Conservation (phyloP, 176 grass and related monocot genomes). For the Bolboschoenus planiculmis region DNA sequence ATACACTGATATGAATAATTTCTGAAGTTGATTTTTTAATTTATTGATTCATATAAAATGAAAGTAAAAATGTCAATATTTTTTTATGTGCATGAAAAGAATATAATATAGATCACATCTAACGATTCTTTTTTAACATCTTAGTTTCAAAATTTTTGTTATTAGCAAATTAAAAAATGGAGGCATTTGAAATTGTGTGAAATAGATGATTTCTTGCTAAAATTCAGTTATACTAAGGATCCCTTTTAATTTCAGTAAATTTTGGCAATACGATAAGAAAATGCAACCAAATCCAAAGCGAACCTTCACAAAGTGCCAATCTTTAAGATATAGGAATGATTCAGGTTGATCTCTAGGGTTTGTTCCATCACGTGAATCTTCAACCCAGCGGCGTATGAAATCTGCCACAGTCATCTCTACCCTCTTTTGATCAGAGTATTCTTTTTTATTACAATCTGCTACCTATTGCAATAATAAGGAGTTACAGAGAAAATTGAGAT, state of each 20-base stretch:
- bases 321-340: conserved; percentile 71
- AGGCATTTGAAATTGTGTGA: not conserved
- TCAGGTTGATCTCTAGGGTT: not conserved
- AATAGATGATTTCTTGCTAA: not conserved
- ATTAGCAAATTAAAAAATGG: too few relatives aligned
- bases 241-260: not conserved
- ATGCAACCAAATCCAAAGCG: not conserved
- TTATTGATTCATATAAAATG: too few relatives aligned
- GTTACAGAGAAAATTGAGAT: not conserved
- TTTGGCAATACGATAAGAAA: not conserved
- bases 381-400: conserved; percentile 50
- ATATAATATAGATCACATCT: too few relatives aligned
- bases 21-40: too few relatives aligned
- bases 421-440: conserved; percentile 71
- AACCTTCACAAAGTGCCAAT: conserved; percentile 96
- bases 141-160: too few relatives aligned
- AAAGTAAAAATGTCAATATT: too few relatives aligned
- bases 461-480: conserved; percentile 43
- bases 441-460: conserved; percentile 58
- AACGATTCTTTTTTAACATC: too few relatives aligned
- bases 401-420: conserved; percentile 73
- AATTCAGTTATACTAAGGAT: conserved; percentile 12
- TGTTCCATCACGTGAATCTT: conserved; percentile 7
- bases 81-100: too few relatives aligned
- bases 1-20: too few relatives aligned